Conservation (phyloP, 148 eudicot species). For the Cornus suecica region DNA sequence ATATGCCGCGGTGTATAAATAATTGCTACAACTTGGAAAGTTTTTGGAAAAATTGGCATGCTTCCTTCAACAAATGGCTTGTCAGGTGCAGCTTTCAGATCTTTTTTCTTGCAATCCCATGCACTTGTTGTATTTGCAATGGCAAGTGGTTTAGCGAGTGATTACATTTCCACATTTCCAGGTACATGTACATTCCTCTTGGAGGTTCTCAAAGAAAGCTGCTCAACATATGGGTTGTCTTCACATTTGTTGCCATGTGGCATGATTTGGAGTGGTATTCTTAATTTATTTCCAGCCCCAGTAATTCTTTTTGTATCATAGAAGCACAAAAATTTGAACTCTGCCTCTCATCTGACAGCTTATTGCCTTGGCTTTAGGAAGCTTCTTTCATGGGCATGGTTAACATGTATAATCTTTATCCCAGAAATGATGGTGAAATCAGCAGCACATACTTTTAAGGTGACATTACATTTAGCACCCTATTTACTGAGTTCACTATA, state of each 20-base stretch:
- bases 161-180: conserved; percentile 14
- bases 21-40: conserved; percentile 89
- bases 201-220: conserved; percentile 85
- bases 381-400: conserved; percentile 99
- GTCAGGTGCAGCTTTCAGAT: conserved; percentile 58
- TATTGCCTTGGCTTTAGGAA: conserved; percentile 60
- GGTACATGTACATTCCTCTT: conserved; percentile 96
- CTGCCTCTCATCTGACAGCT: conserved; percentile 12
- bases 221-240: conserved; percentile 90
- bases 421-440: conserved; percentile 91
- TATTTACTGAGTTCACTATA: not conserved
- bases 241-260: conserved; percentile 98
- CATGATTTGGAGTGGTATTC: conserved; percentile 95
- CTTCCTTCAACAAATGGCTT: conserved; percentile 97
- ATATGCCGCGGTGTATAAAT: conserved; percentile 95
- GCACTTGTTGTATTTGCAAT: conserved; percentile 4
- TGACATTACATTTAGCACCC: conserved; percentile 11
- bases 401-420: conserved; percentile 82
- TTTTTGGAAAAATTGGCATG: conserved; percentile 99
- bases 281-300: not conserved
- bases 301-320: not conserved
- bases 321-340: not conserved
- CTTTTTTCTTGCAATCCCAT: conserved; percentile 2
- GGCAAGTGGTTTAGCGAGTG: not conserved
- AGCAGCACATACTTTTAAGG: conserved; percentile 60